Base-by-base conservation (phyloP, 2,329 filamentous ascomycete genomes). In the Monilinia laxa region DNA sequence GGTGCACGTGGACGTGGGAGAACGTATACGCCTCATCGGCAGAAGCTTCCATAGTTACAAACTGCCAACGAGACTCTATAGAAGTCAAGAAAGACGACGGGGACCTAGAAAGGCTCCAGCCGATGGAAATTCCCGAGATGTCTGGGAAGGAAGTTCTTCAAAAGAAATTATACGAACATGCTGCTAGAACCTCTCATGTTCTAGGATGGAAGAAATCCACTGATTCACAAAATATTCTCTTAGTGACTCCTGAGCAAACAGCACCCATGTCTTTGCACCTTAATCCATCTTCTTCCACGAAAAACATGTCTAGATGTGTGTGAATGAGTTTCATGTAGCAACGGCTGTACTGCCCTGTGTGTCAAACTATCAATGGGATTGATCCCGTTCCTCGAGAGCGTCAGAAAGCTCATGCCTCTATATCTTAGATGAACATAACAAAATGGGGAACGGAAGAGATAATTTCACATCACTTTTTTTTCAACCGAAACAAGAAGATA, bases 391-490 rank as follows among this genome's bases (percentile, higher is more conserved):
- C 14, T 40, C 47, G 16, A 28, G 23, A 35, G 42, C 62, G 23
- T 70, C 70, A 14, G 70, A 66, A 14, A 69, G 53, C 59, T 69
- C 69, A 10, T 59, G 80, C 65, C 80, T 87, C 57, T 85, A 88
- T 69, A 74, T 88, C 0, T 78, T 88, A 2, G 86, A 88, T 69
- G 85, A 85, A 0, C 83, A 85, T 68, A 83, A 83, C 0, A 81
- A 79, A 35, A 78, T 87, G 51, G 81, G 75, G 38, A 80, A 81
- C 0, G 76, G 79, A 20, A 58, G 57, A 54, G 79, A 79, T 51
- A 77, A 78, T 25, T 35, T 80, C 77, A 77, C 58, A 77, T 78
- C 70, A 12, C 79, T 20, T 71, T 86, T 3, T 75, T 80, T 65
- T 84, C 85, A 0, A 73, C 83, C 0, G 85, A 85, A 1, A 77